Evolutionary conservation across 2,329 filamentous ascomycete genomes (phyloP).

Genomic region (Neophaeococcomyces mojaviensis): DNA sequence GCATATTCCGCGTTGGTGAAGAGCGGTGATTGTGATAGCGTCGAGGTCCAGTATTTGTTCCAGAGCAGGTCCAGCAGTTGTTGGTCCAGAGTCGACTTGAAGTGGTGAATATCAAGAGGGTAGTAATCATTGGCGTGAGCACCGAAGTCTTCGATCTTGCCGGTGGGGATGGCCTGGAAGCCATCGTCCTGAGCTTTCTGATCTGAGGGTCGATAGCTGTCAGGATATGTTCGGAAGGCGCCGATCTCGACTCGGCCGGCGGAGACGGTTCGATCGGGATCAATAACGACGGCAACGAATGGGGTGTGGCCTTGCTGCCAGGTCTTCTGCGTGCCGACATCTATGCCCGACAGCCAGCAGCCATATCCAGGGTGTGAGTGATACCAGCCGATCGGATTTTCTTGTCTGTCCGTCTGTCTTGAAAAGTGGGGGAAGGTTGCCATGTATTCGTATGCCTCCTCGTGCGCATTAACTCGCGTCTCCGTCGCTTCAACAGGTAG

Average conservation of each 20-base stretch:
- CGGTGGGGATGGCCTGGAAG: constrained; percentile 65
- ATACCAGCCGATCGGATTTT: constrained; percentile 95
- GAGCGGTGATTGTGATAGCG: constrained; percentile 80
- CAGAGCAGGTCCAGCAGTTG: constrained; percentile 82
- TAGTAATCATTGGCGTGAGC: constrained; percentile 90
- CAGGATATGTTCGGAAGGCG: constrained; percentile 85
- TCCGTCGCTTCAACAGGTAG: constrained; percentile 97
- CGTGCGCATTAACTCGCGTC: constrained; percentile 91
- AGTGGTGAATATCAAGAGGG: constrained; percentile 81
- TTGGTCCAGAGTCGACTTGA: constrained; percentile 84
- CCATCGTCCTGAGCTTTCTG: constrained; percentile 36
- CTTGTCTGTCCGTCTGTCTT: constrained; percentile 61
- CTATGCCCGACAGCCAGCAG: constrained; percentile 95
- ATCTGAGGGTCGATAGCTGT: constrained; percentile 56
- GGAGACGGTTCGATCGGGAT: constrained; percentile 89
- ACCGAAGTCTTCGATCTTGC: constrained; percentile 92
- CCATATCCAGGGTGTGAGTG: constrained; percentile 96
- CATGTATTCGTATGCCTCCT: constrained; percentile 96
- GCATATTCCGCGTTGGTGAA: constrained; percentile 89
- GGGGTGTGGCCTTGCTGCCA: constrained; percentile 84
- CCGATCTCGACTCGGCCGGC: constrained; percentile 96
- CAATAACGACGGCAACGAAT: constrained; percentile 91
- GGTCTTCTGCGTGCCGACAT: constrained; percentile 77
- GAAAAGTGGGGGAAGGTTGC: constrained; percentile 72
- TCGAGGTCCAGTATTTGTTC: constrained; percentile 99